A percentile compares a stretch with the other conserved stretches of the same genome.
Conservation (phyloP, 1,284 basidiomycete genomes). For the Neotropicomus parvogracilis region DNA sequence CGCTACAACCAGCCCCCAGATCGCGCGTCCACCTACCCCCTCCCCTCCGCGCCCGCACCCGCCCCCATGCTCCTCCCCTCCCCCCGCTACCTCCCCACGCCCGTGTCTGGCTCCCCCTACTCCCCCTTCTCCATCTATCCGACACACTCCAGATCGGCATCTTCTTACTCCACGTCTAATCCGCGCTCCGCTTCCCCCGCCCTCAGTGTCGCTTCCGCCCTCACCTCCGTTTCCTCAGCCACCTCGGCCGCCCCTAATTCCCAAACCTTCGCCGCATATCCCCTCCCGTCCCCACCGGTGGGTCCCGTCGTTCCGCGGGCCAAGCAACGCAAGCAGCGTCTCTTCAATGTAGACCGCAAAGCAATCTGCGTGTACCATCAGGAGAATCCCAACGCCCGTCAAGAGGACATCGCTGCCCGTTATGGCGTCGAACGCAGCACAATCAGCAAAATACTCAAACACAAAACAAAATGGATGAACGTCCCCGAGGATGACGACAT, state of each 20-base stretch:
- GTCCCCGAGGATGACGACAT: constrained; percentile 56
- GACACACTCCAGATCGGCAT: constrained; percentile 43
- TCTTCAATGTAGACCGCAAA: constrained; percentile 71
- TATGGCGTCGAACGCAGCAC: constrained; percentile 88
- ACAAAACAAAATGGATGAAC: constrained; percentile 78
- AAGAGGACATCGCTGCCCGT: constrained; percentile 75
- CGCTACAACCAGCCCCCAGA: constrained; percentile 30
- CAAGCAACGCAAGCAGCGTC: constrained; percentile 66
- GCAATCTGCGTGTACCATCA: constrained; percentile 71
- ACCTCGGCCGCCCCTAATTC: constrained; percentile 34
- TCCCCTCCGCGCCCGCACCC: constrained; percentile 8
- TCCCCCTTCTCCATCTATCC: constrained; percentile 35
- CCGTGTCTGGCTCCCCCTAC: constrained; percentile 33
- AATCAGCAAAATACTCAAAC: constrained; percentile 89
- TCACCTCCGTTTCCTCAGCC: constrained; percentile 49
- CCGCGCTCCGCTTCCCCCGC: constrained; percentile 60
- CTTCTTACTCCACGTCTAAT: constrained; percentile 43
- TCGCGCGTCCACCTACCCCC: constrained; percentile 17
- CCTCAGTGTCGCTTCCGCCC: constrained; percentile 50
- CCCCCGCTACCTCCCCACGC: constrained; percentile 33
- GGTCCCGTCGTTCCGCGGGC: constrained; percentile 34
- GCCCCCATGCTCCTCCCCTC: constrained; percentile 25
- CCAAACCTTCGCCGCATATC: constrained; percentile 32
- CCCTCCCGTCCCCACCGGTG: constrained; percentile 28
- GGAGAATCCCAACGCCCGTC: constrained; percentile 61